A percentile compares a stretch with the other conserved stretches of the same genome.
Evolutionary conservation across 371 early-diverging fungal genomes (phyloP).

Genomic region (Mortierella sp.): DNA sequence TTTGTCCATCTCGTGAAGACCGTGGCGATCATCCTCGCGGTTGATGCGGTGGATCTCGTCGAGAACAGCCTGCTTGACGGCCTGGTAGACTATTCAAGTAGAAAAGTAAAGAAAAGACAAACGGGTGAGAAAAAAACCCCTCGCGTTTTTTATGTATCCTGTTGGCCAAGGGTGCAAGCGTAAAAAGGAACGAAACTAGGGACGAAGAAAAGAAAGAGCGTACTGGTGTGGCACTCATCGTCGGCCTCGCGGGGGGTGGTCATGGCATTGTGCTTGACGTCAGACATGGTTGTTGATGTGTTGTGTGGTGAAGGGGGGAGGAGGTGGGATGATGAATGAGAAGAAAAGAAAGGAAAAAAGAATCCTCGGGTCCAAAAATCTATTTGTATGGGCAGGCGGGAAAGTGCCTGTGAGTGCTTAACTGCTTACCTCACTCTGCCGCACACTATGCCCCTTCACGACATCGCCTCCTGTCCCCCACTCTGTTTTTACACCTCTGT

Average conservation of each 20-base stretch:
- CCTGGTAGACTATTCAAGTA: slow-evolving; percentile 56
- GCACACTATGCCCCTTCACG: not conserved
- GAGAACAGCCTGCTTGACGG: slow-evolving; percentile 59
- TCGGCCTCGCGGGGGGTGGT: slow-evolving; percentile 60
- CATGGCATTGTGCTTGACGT: slow-evolving; percentile 64
- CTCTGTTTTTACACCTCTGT: not conserved
- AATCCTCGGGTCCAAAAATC: not conserved
- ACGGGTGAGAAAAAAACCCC: slow-evolving; percentile 9
- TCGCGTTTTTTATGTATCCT: not conserved
- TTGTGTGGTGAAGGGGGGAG: not conserved
- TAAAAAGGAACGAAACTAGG: not conserved
- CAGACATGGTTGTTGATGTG: slow-evolving; percentile 60
- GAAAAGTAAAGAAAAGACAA: not conserved
- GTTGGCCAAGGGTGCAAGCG: not conserved
- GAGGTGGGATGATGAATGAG: slow-evolving; percentile 7
- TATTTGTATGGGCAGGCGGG: not conserved
- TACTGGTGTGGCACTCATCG: slow-evolving; percentile 61
- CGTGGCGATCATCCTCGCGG: slow-evolving; percentile 62
- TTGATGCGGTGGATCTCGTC: slow-evolving; percentile 60
- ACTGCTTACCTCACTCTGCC: not conserved
- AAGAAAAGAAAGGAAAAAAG: slow-evolving; percentile 6
- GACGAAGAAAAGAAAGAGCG: slow-evolving; percentile 7
- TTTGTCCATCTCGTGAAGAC: slow-evolving; percentile 64
- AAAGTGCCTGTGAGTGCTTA: not conserved
- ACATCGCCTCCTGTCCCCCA: not conserved